Conservation (phyloP, 2,329 filamentous ascomycete genomes). For the Myriosclerotinia curreyana region DNA sequence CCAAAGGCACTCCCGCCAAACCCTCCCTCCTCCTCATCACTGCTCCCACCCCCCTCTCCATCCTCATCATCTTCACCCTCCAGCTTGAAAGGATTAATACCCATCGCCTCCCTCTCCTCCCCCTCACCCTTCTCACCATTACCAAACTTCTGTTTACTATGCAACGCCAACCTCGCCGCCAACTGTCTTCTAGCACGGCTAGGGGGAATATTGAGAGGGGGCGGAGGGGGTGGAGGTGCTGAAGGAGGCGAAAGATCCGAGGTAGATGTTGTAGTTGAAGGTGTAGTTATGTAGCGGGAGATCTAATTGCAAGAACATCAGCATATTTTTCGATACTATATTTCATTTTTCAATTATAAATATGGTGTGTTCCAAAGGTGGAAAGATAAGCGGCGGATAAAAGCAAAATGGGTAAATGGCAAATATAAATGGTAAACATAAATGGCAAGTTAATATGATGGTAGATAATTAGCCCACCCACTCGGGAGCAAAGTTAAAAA, state of each 20-base stretch:
- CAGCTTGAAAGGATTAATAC: slow-evolving; percentile 38
- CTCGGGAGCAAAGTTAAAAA: slow-evolving; percentile 25
- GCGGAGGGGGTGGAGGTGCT: slow-evolving; percentile 64
- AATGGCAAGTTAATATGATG: slow-evolving; percentile 16
- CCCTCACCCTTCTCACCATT: slow-evolving; percentile 29
- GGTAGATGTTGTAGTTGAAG: slow-evolving; percentile 33
- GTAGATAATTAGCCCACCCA: slow-evolving; percentile 14
- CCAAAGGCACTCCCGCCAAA: slow-evolving; percentile 15
- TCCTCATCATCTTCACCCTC: slow-evolving; percentile 38
- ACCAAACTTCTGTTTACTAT: slow-evolving; percentile 55
- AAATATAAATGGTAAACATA: no score
- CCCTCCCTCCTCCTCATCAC: slow-evolving; percentile 29
- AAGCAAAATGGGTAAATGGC: slow-evolving; percentile 17
- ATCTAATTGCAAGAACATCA: slow-evolving; percentile 35
- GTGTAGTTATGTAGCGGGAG: slow-evolving; percentile 40
- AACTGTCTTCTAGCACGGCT: slow-evolving; percentile 84
- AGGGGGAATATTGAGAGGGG: slow-evolving; percentile 79
- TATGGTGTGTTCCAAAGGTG: neutral
- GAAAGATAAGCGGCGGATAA: slow-evolving; percentile 13
- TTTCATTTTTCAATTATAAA: neutral
- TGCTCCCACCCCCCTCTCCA: slow-evolving; percentile 32
- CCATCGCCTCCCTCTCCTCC: slow-evolving; percentile 28
- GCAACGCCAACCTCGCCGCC: slow-evolving; percentile 79
- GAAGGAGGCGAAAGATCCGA: slow-evolving; percentile 53
- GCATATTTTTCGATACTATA: slow-evolving; percentile 23